A percentile compares a stretch with the other conserved stretches of the same genome.
phyloP scores from a whole-genome alignment of 768 basidiomycete genomes.

The Leucosporidium scottii region DNA sequence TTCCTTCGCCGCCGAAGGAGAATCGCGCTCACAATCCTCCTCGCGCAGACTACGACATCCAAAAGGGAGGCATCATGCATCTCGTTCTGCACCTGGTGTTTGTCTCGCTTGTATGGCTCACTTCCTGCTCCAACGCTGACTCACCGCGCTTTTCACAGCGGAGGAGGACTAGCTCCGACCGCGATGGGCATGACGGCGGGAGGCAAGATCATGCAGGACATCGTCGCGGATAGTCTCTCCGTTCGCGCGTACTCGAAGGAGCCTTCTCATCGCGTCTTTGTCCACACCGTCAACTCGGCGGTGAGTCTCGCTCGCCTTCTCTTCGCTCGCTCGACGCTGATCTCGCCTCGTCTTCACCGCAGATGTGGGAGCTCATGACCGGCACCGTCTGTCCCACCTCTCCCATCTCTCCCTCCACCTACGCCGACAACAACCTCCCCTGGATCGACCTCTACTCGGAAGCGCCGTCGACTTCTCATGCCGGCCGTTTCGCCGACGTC shows the following conservation, averaged over 20 bases:
- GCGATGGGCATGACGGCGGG: neutral
- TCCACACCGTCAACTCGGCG: slow-evolving; percentile 1
- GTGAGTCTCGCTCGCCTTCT: neutral
- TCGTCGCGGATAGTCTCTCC: neutral
- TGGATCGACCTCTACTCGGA: slow-evolving; percentile 8
- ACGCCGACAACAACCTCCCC: neutral
- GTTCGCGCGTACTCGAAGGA: neutral
- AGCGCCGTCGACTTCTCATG: neutral
- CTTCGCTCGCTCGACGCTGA: neutral
- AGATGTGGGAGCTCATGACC: neutral
- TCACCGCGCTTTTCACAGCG: neutral
- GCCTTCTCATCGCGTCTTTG: neutral
- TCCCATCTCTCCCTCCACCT: neutral
- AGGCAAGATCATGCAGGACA: neutral
- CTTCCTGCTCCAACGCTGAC: neutral
- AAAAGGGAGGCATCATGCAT: slow-evolving; percentile 40
- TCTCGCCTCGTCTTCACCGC: neutral
- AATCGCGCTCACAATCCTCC: neutral
- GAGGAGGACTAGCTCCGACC: neutral
- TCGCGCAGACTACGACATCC: slow-evolving; percentile 34
- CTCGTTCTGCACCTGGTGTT: slow-evolving; percentile 36
- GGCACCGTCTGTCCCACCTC: neutral
- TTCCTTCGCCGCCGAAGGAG: slow-evolving; percentile 41
- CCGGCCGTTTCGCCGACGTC: slow-evolving; percentile 1
- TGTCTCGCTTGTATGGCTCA: neutral